Conservation (phyloP, 352 stramenopile genomes). For the Stramenopiles sp. region DNA sequence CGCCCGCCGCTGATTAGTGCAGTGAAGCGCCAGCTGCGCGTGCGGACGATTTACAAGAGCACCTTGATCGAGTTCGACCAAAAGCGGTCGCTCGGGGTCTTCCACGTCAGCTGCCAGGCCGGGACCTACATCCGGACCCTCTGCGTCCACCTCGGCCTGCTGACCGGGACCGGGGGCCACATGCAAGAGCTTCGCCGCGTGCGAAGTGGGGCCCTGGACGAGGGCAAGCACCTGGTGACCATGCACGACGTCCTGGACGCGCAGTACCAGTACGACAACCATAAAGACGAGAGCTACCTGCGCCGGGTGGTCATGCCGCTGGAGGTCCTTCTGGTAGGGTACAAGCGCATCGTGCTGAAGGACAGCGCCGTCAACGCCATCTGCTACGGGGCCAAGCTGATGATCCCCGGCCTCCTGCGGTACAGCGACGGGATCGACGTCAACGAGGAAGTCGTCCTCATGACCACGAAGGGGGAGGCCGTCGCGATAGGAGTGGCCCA, state of each 20-base stretch:
- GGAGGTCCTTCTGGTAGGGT: conserved; percentile 91
- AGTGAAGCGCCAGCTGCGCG: conserved; percentile 97
- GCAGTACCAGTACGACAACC: conserved; percentile 94
- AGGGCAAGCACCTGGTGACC: conserved; percentile 91
- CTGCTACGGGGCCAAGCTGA: conserved; percentile 99
- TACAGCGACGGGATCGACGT: conserved; percentile 98
- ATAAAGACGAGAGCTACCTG: conserved; percentile 98
- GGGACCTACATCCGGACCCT: conserved; percentile 99
- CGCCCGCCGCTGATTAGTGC: conserved; percentile 95
- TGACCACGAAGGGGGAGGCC: conserved; percentile 99
- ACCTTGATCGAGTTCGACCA: conserved; percentile 98
- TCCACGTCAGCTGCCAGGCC: conserved; percentile 83
- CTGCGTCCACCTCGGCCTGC: conserved; percentile 94
- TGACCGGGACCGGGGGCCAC: conserved; percentile 90
- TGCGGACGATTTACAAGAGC: conserved; percentile 96
- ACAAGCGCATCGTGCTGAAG: conserved; percentile 99
- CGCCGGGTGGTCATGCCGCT: conserved; percentile 90
- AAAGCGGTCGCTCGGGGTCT: conserved; percentile 87
- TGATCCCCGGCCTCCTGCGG: conserved; percentile 93
- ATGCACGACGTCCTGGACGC: conserved; percentile 99
- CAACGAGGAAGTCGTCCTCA: conserved; percentile 94
- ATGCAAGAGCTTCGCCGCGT: conserved; percentile 98
- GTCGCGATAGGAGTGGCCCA: conserved; percentile 96
- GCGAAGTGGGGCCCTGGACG: conserved; percentile 78
- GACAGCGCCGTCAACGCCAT: conserved; percentile 98